A percentile compares a stretch with the other conserved stretches of the same genome.
Evolutionary conservation across 768 basidiomycete genomes (phyloP).

Genomic region (Tephrocybe sp.): DNA sequence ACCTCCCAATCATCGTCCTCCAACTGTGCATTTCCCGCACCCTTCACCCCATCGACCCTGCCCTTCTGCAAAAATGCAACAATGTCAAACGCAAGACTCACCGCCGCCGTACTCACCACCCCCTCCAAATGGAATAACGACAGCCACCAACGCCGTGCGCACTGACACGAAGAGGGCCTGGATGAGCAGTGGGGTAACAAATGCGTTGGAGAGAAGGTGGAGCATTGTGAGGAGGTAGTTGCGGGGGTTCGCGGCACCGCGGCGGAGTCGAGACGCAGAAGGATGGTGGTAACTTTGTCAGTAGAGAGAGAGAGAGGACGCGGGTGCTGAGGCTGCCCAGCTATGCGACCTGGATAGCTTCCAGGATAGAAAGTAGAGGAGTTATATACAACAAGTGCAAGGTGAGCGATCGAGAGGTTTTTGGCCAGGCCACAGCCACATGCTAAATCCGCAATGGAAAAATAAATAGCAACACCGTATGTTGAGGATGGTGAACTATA

Average conservation of each 20-base stretch:
- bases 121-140: conserved; percentile 72
- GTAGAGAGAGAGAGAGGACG: conserved; percentile 42
- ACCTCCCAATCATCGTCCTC: conserved; percentile 86
- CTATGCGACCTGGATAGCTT: too few relatives aligned
- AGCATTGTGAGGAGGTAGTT: conserved; percentile 67
- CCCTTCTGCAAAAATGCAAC: conserved; percentile 65
- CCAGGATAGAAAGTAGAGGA: too few relatives aligned
- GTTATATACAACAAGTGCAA: too few relatives aligned
- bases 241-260: conserved; percentile 39
- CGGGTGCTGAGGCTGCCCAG: conserved; percentile 42
- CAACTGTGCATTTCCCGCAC: conserved; percentile 33
- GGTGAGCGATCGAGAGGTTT: too few relatives aligned
- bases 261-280: background rate
- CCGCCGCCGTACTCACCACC: conserved; percentile 73
- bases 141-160: conserved; percentile 40
- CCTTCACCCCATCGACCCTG: conserved; percentile 43
- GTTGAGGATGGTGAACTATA: too few relatives aligned
- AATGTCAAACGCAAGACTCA: conserved; percentile 79
- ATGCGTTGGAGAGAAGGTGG: conserved; percentile 68
- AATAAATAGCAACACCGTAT: too few relatives aligned
- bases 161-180: conserved; percentile 31
- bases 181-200: conserved; percentile 51
- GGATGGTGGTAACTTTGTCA: conserved; percentile 28
- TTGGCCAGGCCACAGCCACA: too few relatives aligned
- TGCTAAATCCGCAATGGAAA: too few relatives aligned